These are phyloP conservation scores for Fusarium sp. DNA, from an alignment of 2,329 filamentous ascomycete genomes.

Conservation along the genomic window DNA sequence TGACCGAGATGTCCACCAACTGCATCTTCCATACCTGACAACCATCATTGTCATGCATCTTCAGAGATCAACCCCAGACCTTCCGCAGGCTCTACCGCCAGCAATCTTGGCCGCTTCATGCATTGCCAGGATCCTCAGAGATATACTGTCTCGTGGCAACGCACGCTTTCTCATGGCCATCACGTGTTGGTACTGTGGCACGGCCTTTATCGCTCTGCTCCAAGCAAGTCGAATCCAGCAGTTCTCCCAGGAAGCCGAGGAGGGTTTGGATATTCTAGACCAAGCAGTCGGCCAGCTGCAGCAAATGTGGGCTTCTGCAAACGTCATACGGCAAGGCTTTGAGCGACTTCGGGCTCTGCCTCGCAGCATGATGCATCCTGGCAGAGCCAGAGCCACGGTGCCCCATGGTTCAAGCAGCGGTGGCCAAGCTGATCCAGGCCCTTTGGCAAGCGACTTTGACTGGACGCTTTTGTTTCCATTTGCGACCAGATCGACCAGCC, in stretches of 20 bases:
- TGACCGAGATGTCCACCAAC: constrained; percentile 53
- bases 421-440: neutral
- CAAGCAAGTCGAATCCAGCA: constrained; percentile 46
- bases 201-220: constrained; percentile 53
- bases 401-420: neutral
- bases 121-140: constrained; percentile 43
- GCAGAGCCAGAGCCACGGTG: neutral
- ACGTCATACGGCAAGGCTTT: constrained; percentile 35
- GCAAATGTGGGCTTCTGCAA: constrained; percentile 39
- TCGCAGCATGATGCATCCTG: constrained; percentile 20
- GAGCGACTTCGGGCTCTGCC: constrained; percentile 27
- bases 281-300: constrained; percentile 34
- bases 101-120: constrained; percentile 34
- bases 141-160: constrained; percentile 51
- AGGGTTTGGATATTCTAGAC: constrained; percentile 27
- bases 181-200: constrained; percentile 54
- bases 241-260: constrained; percentile 33
- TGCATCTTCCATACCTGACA: constrained; percentile 54
- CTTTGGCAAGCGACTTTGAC: constrained; percentile 14
- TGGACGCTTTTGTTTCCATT: constrained; percentile 34
- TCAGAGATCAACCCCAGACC: constrained; percentile 47
- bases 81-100: constrained; percentile 43
- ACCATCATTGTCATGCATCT: constrained; percentile 53
- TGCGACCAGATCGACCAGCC: constrained; percentile 29
- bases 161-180: constrained; percentile 54